Percentiles rank a stretch among this genome's conserved stretches.
These are phyloP conservation scores for Avena sativa DNA, from an alignment of 176 grass and related monocot genomes.

Conservation along the genomic window DNA sequence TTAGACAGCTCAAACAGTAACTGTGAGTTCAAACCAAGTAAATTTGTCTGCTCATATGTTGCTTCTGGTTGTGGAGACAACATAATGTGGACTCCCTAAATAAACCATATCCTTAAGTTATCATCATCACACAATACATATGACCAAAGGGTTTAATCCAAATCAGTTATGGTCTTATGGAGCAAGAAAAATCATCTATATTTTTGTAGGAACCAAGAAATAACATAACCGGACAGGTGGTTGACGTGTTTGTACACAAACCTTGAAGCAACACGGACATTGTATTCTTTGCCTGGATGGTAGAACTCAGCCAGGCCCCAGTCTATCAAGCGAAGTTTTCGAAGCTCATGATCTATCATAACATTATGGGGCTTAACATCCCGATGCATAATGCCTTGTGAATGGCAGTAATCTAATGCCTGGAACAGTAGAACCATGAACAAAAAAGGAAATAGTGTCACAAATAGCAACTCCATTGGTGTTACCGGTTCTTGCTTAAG, in stretches of 20 bases:
- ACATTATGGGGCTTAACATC: slow-evolving; percentile 99
- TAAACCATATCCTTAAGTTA: slow-evolving; percentile 21
- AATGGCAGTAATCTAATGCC: slow-evolving; percentile 96
- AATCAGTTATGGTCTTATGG: background rate
- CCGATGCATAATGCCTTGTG: slow-evolving; percentile 96
- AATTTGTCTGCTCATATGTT: background rate
- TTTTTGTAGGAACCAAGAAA: background rate
- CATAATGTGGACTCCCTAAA: background rate
- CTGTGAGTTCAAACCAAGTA: background rate
- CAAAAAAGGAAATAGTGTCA: slow-evolving; percentile 31
- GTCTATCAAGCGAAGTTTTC: slow-evolving; percentile 92
- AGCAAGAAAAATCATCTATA: slow-evolving; percentile 9
- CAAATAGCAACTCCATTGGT: slow-evolving; percentile 20
- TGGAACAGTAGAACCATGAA: slow-evolving; percentile 37
- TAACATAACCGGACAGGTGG: slow-evolving; percentile 14
- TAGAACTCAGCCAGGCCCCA: slow-evolving; percentile 98
- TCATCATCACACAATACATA: background rate
- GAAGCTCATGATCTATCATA: slow-evolving; percentile 96
- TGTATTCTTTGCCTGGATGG: slow-evolving; percentile 95
- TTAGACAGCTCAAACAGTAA: slow-evolving; percentile 32
- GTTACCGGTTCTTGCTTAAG: background rate
- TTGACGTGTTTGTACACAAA: slow-evolving; percentile 39
- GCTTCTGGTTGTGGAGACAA: slow-evolving; percentile 25
- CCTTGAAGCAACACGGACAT: slow-evolving; percentile 98
- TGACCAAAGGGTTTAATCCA: slow-evolving; percentile 14